Evolutionary conservation across 371 early-diverging fungal species (phyloP).

Genomic region (Rhizopus sp.): DNA sequence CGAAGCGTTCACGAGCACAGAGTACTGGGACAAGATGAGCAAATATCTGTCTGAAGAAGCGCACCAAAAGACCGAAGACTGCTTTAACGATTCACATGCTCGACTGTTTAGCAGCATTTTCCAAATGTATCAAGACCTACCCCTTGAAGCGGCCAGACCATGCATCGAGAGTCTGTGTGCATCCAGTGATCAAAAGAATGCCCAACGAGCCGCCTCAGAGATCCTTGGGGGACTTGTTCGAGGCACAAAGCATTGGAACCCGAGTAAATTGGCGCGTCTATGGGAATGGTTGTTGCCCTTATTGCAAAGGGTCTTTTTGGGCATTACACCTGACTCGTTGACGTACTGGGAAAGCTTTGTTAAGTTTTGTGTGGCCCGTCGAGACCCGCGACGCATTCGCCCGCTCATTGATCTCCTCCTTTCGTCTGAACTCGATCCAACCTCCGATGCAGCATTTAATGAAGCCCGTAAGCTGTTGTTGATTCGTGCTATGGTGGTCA

Average conservation of each 20-base stretch:
- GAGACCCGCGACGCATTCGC: conserved; percentile 83
- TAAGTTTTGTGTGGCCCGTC: conserved; percentile 53
- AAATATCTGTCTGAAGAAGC: conserved; percentile 67
- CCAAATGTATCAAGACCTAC: conserved; percentile 63
- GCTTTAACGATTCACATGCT: conserved; percentile 59
- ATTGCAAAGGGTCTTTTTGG: conserved; percentile 53
- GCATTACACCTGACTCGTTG: conserved; percentile 66
- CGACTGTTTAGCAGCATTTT: conserved; percentile 69
- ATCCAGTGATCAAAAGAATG: conserved; percentile 64
- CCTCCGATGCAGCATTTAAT: conserved; percentile 78
- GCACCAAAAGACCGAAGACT: conserved; percentile 59
- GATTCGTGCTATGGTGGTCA: conserved; percentile 56
- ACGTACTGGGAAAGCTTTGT: conserved; percentile 77
- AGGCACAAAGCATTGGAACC: conserved; percentile 84
- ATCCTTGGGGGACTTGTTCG: conserved; percentile 79
- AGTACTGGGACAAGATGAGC: conserved; percentile 61
- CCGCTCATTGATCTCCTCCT: conserved; percentile 74
- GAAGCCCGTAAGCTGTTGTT: conserved; percentile 80
- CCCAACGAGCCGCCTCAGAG: conserved; percentile 83
- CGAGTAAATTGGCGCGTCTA: conserved; percentile 36
- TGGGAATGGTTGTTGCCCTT: conserved; percentile 70
- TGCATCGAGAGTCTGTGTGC: conserved; percentile 51
- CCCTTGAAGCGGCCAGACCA: conserved; percentile 55
- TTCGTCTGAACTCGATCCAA: conserved; percentile 69
- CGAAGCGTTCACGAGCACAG: conserved; percentile 42